These are phyloP conservation scores for Penicillium sp. DNA, from an alignment of 2,329 filamentous ascomycete genomes.

Conservation along the genomic window DNA sequence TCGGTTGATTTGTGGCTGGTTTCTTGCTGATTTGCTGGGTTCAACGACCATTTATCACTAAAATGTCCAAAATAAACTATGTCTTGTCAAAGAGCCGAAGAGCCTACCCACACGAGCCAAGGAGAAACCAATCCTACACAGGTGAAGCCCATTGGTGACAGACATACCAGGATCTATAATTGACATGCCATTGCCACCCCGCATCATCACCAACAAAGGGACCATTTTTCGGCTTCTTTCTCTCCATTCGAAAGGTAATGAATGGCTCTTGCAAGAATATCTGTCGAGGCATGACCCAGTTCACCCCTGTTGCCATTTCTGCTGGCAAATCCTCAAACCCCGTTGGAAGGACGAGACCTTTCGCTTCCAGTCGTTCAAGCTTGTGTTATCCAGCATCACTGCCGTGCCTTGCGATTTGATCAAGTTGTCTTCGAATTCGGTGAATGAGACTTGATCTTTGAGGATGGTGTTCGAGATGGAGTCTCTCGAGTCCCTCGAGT, in stretches of 20 bases:
- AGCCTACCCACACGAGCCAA: background rate
- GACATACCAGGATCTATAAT: background rate
- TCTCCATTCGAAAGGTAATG: background rate
- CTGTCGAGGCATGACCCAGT: background rate
- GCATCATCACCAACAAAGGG: conserved; percentile 1
- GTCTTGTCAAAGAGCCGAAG: background rate
- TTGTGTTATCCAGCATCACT: background rate
- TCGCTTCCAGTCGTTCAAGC: background rate
- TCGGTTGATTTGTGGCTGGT: background rate
- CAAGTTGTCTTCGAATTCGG: background rate
- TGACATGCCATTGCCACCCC: background rate
- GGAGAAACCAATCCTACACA: background rate
- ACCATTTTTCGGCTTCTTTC: background rate
- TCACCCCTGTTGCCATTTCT: background rate
- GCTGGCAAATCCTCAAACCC: background rate
- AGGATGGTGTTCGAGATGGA: background rate
- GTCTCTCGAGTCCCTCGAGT: background rate
- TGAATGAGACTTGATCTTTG: background rate
- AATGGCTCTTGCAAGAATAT: background rate
- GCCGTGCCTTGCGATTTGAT: background rate
- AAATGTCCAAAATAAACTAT: too few species aligned
- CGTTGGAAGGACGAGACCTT: background rate
- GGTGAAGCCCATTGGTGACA: background rate
- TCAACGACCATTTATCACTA: background rate
- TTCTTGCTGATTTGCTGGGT: background rate